Conservation (phyloP, 179 eudicot species). For the Spinacia oleracea region DNA sequence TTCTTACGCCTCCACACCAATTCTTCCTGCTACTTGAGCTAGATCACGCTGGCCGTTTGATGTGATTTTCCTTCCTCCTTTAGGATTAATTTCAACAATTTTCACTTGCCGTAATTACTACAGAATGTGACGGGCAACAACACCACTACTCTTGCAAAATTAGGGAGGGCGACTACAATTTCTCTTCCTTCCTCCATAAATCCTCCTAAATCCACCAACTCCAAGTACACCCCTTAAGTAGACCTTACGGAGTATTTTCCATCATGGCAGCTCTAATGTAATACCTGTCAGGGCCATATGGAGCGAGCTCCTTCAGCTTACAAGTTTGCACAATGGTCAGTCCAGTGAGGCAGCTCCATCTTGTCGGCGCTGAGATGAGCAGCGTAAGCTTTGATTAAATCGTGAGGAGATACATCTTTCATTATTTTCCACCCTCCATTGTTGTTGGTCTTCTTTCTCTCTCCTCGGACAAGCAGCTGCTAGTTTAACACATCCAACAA, state of each 20-base stretch:
- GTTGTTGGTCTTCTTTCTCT: neutral
- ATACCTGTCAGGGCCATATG: conserved; percentile 70
- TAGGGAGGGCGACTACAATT: conserved; percentile 80
- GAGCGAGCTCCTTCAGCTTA: conserved; percentile 58
- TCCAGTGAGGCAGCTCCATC: conserved; percentile 54
- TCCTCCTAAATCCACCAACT: conserved; percentile 71
- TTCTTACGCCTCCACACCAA: conserved; percentile 42
- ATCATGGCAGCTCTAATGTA: conserved; percentile 55
- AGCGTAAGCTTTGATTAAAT: conserved; percentile 17
- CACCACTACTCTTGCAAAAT: conserved; percentile 75
- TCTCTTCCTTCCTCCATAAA: conserved; percentile 83
- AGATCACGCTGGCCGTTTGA: conserved; percentile 74
- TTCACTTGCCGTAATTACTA: conserved; percentile 55
- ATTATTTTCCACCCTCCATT: neutral
- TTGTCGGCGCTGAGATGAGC: conserved; percentile 22
- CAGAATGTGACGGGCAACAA: conserved; percentile 73
- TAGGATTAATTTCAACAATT: conserved; percentile 62
- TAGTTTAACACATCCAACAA: no score
- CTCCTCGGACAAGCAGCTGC: neutral
- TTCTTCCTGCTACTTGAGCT: conserved; percentile 74
- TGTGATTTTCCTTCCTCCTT: conserved; percentile 78
- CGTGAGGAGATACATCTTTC: conserved; percentile 19
- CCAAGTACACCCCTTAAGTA: conserved; percentile 85
- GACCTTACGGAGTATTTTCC: no score
- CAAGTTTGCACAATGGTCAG: conserved; percentile 69